These are phyloP conservation scores for Trichoderma lentiforme DNA, from an alignment of 2,329 filamentous ascomycete genomes.

Conservation along the genomic window DNA sequence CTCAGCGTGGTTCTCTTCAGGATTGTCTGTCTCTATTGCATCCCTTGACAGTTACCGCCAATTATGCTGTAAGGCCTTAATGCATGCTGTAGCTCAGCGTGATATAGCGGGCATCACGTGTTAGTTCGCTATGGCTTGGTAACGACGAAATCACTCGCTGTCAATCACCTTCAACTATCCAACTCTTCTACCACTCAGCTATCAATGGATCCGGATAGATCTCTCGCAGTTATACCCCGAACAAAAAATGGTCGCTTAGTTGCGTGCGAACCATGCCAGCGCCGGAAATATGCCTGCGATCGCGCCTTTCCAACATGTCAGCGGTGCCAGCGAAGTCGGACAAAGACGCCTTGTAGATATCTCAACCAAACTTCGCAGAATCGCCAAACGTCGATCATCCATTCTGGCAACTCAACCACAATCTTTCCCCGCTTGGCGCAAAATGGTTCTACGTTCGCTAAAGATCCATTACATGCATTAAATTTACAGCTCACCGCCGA, in stretches of 20 bases:
- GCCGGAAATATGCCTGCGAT: constrained; percentile 1
- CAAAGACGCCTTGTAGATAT: neutral
- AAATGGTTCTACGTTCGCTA: neutral
- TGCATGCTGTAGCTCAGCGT: too few relatives aligned
- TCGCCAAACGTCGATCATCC: neutral
- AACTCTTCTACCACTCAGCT: neutral
- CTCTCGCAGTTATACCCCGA: neutral
- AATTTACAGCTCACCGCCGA: neutral
- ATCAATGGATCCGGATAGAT: neutral
- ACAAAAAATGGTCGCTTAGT: neutral
- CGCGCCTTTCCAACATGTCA: neutral
- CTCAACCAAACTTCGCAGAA: neutral
- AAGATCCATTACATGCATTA: neutral
- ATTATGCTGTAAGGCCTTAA: too few relatives aligned
- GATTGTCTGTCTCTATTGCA: too few relatives aligned
- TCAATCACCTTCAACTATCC: neutral
- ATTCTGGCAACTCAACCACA: neutral
- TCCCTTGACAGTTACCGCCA: too few relatives aligned
- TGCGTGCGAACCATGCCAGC: neutral
- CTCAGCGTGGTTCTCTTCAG: too few relatives aligned
- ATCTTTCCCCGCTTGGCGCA: neutral
- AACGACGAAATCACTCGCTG: neutral
- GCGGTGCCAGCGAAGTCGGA: neutral
- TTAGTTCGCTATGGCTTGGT: neutral
- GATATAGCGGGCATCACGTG: too few relatives aligned